phyloP scores from a whole-genome alignment of 1,139 yeast genomes.

The Williopsis jadinii region DNA sequence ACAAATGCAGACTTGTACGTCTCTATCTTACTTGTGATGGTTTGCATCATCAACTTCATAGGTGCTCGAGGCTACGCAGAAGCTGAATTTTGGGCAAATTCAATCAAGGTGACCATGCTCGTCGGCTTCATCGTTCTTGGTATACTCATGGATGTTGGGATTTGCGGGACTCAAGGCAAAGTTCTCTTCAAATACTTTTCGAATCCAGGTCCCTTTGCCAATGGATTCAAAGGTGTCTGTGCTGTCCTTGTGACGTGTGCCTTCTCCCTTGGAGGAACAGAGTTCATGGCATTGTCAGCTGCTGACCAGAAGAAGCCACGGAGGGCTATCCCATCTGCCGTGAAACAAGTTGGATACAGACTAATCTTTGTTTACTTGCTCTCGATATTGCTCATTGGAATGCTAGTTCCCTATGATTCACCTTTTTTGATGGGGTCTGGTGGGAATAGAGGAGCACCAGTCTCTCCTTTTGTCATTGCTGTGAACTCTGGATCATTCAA shows the following conservation, averaged over 20 bases:
- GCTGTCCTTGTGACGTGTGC: conserved; percentile 79
- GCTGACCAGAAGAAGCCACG: conserved; percentile 76
- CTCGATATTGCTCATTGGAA: conserved; percentile 53
- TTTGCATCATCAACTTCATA: conserved; percentile 43
- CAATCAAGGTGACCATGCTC: conserved; percentile 50
- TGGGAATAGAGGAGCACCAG: conserved; percentile 41
- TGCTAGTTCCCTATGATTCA: conserved; percentile 60
- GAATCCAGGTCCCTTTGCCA: conserved; percentile 50
- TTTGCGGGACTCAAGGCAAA: conserved; percentile 46
- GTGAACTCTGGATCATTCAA: conserved; percentile 48
- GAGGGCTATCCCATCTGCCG: conserved; percentile 57
- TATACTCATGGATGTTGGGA: conserved; percentile 49
- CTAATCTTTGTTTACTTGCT: conserved; percentile 56
- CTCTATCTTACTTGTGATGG: conserved; percentile 45
- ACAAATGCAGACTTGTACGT: conserved; percentile 54
- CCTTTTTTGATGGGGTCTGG: conserved; percentile 41
- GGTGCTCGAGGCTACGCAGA: conserved; percentile 69
- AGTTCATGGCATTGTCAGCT: conserved; percentile 76
- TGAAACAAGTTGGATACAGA: conserved; percentile 71
- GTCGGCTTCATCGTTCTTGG: conserved; percentile 54
- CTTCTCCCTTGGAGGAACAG: conserved; percentile 77
- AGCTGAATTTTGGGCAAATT: conserved; percentile 51
- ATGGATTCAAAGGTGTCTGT: conserved; percentile 72
- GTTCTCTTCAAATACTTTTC: conserved; percentile 46
- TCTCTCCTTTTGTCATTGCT: conserved; percentile 73